Percentiles rank a stretch among this genome's conserved stretches.
These are phyloP conservation scores for Psilocybe mexicana DNA, from an alignment of 1,284 basidiomycete genomes.

Conservation along the genomic window DNA sequence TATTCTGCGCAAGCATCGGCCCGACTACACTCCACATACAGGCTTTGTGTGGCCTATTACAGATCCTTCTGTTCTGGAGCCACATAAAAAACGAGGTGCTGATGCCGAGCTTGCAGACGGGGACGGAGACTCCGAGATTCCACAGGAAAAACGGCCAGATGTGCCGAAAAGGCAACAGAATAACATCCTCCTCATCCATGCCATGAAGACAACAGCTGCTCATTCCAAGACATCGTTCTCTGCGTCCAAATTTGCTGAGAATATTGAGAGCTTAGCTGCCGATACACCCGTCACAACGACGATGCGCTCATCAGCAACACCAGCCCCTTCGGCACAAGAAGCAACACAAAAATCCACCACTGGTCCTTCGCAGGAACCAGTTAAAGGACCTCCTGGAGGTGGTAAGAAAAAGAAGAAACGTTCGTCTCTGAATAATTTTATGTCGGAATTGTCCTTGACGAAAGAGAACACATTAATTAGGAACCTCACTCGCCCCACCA, in stretches of 20 bases:
- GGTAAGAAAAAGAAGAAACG: slow-evolving; percentile 74
- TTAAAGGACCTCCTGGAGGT: slow-evolving; percentile 49
- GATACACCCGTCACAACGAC: slow-evolving; percentile 44
- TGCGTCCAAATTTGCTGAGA: slow-evolving; percentile 30
- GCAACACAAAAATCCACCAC: slow-evolving; percentile 44
- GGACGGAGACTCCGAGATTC: slow-evolving; percentile 26
- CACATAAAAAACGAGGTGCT: slow-evolving; percentile 46
- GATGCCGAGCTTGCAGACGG: slow-evolving; percentile 29
- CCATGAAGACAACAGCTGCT: slow-evolving; percentile 73
- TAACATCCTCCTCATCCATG: slow-evolving; percentile 63
- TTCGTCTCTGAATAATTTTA: slow-evolving; percentile 31
- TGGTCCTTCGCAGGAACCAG: slow-evolving; percentile 45
- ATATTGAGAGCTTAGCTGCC: slow-evolving; percentile 35
- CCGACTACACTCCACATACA: slow-evolving; percentile 76
- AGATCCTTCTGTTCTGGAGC: slow-evolving; percentile 49
- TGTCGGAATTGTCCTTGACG: neutral
- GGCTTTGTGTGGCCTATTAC: slow-evolving; percentile 80
- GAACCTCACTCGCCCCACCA: slow-evolving; percentile 34
- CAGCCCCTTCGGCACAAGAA: slow-evolving; percentile 49
- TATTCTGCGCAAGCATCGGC: slow-evolving; percentile 65
- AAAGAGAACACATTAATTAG: slow-evolving; percentile 21
- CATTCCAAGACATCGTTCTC: slow-evolving; percentile 59
- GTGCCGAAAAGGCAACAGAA: slow-evolving; percentile 62
- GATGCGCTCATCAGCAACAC: slow-evolving; percentile 52
- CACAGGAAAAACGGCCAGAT: slow-evolving; percentile 22